A percentile compares a stretch with the other conserved stretches of the same genome.
Evolutionary conservation across 495 filamentous ascomycete genomes (phyloP).

Genomic region (Clavariopsis aquatica): DNA sequence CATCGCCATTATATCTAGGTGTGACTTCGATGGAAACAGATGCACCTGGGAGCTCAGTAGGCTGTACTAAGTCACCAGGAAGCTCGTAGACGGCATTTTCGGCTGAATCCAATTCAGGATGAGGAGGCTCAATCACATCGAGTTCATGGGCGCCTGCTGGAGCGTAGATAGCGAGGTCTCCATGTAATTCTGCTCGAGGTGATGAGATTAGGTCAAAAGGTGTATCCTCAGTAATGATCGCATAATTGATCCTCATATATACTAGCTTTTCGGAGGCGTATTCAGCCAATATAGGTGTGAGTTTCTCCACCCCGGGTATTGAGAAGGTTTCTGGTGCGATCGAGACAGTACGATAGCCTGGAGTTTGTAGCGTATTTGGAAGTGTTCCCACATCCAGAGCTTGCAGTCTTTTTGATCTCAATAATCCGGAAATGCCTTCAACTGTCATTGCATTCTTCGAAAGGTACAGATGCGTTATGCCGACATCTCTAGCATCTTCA

Average conservation of each 20-base stretch:
- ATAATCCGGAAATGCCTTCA: constrained; percentile 57
- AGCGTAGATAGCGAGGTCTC: constrained; percentile 24
- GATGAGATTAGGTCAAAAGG: constrained; percentile 40
- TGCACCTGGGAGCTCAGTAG: constrained; percentile 27
- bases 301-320: constrained; percentile 56
- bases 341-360: neutral
- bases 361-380: constrained; percentile 1
- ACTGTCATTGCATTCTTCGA: constrained; percentile 47
- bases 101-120: constrained; percentile 49
- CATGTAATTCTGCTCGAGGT: constrained; percentile 24
- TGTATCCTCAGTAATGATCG: constrained; percentile 54
- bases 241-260: constrained; percentile 60
- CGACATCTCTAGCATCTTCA: constrained; percentile 54
- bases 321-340: constrained; percentile 31
- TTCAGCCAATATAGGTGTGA: constrained; percentile 54
- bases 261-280: constrained; percentile 52
- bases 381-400: constrained; percentile 54
- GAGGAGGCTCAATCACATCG: constrained; percentile 32
- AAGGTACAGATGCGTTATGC: constrained; percentile 63
- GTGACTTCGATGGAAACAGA: neutral
- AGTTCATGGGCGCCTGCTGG: constrained; percentile 36
- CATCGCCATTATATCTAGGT: neutral
- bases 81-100: constrained; percentile 53
- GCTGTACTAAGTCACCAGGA: constrained; percentile 40
- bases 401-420: constrained; percentile 54